phyloP scores from a whole-genome alignment of 805 yeast species.

The Cyberlindnera suaveolens region DNA sequence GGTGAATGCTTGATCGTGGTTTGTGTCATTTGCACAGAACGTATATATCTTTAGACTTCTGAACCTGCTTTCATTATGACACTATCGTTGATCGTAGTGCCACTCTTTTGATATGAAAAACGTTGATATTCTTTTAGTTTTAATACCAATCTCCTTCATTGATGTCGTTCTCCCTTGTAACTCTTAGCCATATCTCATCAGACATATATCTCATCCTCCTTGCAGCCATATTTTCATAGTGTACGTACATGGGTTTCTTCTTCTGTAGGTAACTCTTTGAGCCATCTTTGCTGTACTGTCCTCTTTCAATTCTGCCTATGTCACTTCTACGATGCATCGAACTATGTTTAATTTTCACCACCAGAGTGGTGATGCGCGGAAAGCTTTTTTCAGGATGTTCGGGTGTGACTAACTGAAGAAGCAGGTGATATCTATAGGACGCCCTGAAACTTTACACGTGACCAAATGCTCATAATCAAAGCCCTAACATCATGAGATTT shows the following conservation, averaged over 20 bases:
- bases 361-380: slow-evolving; percentile 3
- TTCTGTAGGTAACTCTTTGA: slow-evolving; percentile 98
- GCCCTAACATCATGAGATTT: neutral
- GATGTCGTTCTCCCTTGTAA: too few relatives aligned
- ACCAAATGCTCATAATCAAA: neutral
- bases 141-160: too few relatives aligned
- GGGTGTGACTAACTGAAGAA: slow-evolving; percentile 1
- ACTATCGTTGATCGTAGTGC: too few relatives aligned
- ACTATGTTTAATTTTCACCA: slow-evolving; percentile 16
- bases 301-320: slow-evolving; percentile 5
- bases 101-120: too few relatives aligned
- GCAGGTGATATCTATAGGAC: neutral
- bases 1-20: too few relatives aligned
- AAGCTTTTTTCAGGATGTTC: slow-evolving; percentile 3
- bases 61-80: too few relatives aligned
- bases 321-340: slow-evolving; percentile 10
- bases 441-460: slow-evolving; percentile 5
- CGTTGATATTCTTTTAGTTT: too few relatives aligned
- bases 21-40: too few relatives aligned
- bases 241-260: slow-evolving; percentile 96
- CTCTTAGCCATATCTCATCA: too few relatives aligned
- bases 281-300: slow-evolving; percentile 60
- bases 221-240: neutral
- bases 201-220: too few relatives aligned
- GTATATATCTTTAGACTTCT: too few relatives aligned